These are phyloP conservation scores for Scenedesmus sp. DNA, from an alignment of 163 green algal species.

Conservation along the genomic window DNA sequence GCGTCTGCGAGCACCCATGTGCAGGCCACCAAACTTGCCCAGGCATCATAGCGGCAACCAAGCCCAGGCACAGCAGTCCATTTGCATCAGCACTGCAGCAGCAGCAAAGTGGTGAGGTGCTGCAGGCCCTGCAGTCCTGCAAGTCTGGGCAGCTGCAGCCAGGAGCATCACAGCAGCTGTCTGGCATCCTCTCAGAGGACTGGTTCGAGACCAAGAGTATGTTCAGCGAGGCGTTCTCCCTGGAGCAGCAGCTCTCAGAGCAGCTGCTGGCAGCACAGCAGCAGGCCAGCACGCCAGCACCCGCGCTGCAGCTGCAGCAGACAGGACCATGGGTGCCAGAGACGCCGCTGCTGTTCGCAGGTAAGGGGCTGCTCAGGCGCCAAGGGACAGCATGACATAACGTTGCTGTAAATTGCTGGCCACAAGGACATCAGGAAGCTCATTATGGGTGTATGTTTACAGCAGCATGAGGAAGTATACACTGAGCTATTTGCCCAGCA, in stretches of 20 bases:
- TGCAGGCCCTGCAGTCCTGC: constrained; percentile 1
- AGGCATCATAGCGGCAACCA: not conserved
- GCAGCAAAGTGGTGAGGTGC: constrained; percentile 4
- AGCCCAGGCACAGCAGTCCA: constrained; percentile 1
- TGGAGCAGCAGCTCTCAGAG: not conserved
- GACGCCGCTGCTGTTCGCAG: constrained; percentile 1
- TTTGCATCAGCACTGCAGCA: not conserved
- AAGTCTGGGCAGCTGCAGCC: constrained; percentile 13
- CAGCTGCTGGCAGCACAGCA: constrained; percentile 1
- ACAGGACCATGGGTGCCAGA: not conserved
- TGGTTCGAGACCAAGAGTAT: constrained; percentile 3
- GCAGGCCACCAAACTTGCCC: not conserved
- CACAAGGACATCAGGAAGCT: too few species aligned
- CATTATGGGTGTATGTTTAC: not conserved
- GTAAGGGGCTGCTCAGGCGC: not conserved
- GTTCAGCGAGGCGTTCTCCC: not conserved
- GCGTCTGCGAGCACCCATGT: not conserved
- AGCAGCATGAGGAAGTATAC: too few species aligned
- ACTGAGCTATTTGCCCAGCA: not conserved
- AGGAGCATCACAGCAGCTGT: constrained; percentile 9
- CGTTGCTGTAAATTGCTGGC: too few species aligned
- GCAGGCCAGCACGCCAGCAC: not conserved
- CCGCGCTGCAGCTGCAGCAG: not conserved
- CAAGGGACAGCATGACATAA: too few species aligned
- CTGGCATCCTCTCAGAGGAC: constrained; percentile 2